These are phyloP conservation scores for Trichosphaerium sp. DNA, from an alignment of 78 protist species.

Conservation along the genomic window DNA sequence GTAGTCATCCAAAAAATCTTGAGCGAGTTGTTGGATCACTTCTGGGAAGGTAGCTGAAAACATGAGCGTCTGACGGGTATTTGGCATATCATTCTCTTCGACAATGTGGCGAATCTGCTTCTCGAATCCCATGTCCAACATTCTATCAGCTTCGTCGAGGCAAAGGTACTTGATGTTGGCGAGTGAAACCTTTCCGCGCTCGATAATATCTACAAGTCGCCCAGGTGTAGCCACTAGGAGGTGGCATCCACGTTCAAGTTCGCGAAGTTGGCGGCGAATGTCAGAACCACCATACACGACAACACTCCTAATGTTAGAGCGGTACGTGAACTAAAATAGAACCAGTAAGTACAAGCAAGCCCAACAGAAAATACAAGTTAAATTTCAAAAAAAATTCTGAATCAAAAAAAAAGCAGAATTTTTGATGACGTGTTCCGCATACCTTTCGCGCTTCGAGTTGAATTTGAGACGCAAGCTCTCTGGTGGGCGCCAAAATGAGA, in stretches of 20 bases:
- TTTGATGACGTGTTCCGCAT: no score
- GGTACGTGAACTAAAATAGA: conserved; percentile 79
- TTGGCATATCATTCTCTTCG: conserved; percentile 77
- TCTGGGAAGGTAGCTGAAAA: conserved; percentile 97
- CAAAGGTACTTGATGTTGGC: conserved; percentile 50
- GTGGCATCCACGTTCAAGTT: conserved; percentile 89
- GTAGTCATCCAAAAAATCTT: conserved; percentile 84
- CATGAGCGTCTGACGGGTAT: conserved; percentile 91
- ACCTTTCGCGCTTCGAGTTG: conserved; percentile 68
- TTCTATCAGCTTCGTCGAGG: conserved; percentile 98
- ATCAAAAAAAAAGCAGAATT: no score
- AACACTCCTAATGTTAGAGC: conserved; percentile 52
- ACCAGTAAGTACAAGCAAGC: not conserved
- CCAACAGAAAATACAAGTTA: no score
- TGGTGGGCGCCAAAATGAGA: conserved; percentile 95
- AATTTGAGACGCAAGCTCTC: conserved; percentile 96
- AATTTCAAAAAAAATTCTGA: no score
- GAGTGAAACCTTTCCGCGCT: conserved; percentile 75
- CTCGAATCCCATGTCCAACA: conserved; percentile 99
- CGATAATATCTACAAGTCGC: conserved; percentile 87
- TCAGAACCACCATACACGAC: conserved; percentile 97
- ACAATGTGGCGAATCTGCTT: conserved; percentile 94
- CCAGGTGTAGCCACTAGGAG: conserved; percentile 97
- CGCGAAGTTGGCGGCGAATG: conserved; percentile 71
- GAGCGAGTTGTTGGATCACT: conserved; percentile 89